Conservation (phyloP, 2,329 filamentous ascomycete genomes). For the Ceratocystis colombiana region DNA sequence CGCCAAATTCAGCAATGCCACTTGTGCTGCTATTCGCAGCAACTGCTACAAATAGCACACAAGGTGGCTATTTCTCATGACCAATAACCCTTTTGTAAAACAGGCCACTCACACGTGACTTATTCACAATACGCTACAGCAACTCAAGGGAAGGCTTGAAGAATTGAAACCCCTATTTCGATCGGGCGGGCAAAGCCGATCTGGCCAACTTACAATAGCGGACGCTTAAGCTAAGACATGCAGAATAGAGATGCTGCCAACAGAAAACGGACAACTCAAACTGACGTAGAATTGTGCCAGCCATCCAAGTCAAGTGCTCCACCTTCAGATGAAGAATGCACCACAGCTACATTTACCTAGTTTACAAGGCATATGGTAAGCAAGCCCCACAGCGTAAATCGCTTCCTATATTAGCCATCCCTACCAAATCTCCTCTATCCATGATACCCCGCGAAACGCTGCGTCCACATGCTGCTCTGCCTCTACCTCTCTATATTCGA, state of each 20-base stretch:
- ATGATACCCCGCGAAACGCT: slow-evolving; percentile 34
- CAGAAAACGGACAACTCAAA: no score
- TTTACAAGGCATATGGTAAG: no score
- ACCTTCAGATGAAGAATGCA: no score
- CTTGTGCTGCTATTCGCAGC: slow-evolving; percentile 2
- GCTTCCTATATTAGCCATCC: neutral
- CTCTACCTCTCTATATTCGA: slow-evolving; percentile 33
- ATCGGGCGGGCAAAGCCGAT: neutral
- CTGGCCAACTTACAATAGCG: neutral
- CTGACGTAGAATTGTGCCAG: no score
- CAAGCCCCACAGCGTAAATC: no score
- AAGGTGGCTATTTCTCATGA: neutral
- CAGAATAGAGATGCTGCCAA: neutral
- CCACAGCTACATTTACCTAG: no score
- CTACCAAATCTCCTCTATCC: slow-evolving; percentile 54
- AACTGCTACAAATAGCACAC: slow-evolving; percentile 11
- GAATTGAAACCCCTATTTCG: neutral
- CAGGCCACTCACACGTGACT: neutral
- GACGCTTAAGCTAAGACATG: neutral
- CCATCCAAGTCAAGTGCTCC: no score
- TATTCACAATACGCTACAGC: neutral
- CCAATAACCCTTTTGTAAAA: neutral
- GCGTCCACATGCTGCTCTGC: slow-evolving; percentile 35
- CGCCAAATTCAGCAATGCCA: neutral
- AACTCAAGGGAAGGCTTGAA: neutral